Percentiles rank a stretch among this genome's conserved stretches.
These are phyloP conservation scores for Metarhizium humberi DNA, from an alignment of 2,329 filamentous ascomycete genomes.

Conservation along the genomic window DNA sequence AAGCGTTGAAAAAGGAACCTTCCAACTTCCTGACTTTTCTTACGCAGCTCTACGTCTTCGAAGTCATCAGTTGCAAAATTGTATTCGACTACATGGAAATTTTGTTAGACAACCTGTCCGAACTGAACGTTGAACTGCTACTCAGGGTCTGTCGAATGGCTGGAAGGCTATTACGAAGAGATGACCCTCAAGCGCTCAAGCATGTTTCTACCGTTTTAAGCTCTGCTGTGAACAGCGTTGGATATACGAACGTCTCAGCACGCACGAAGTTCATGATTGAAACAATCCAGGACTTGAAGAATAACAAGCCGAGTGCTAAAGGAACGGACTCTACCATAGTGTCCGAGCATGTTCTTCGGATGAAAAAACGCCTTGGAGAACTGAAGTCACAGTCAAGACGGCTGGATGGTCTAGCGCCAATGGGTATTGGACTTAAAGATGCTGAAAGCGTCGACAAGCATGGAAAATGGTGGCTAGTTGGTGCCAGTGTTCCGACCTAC, in stretches of 20 bases:
- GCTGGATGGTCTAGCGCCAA: conserved; percentile 69
- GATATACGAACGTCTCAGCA: conserved; percentile 65
- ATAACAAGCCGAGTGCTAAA: conserved; percentile 78
- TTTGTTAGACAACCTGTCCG: conserved; percentile 65
- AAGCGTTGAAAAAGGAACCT: conserved; percentile 24
- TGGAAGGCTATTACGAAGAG: conserved; percentile 74
- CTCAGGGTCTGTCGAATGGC: conserved; percentile 75
- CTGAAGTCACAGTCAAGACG: conserved; percentile 49
- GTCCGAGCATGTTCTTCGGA: conserved; percentile 74
- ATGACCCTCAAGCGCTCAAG: conserved; percentile 81
- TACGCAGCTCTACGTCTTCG: conserved; percentile 85
- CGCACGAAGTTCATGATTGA: conserved; percentile 97
- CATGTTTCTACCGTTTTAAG: conserved; percentile 78
- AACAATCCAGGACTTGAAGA: conserved; percentile 88
- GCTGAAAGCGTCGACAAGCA: conserved; percentile 75
- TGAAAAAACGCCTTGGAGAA: conserved; percentile 79
- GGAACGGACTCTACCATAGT: conserved; percentile 61
- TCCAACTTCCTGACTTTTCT: conserved; percentile 76
- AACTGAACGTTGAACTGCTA: conserved; percentile 81
- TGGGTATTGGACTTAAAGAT: conserved; percentile 73
- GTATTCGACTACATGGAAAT: conserved; percentile 86
- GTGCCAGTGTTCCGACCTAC: conserved; percentile 69
- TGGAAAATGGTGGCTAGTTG: conserved; percentile 98
- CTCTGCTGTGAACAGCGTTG: conserved; percentile 56
- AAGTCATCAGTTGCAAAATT: conserved; percentile 71